Evolutionary conservation across 2,329 filamentous ascomycete genomes (phyloP), one percentile per base, ranked within the genome.

Genomic region (Colletotrichum acutatum): DNA sequence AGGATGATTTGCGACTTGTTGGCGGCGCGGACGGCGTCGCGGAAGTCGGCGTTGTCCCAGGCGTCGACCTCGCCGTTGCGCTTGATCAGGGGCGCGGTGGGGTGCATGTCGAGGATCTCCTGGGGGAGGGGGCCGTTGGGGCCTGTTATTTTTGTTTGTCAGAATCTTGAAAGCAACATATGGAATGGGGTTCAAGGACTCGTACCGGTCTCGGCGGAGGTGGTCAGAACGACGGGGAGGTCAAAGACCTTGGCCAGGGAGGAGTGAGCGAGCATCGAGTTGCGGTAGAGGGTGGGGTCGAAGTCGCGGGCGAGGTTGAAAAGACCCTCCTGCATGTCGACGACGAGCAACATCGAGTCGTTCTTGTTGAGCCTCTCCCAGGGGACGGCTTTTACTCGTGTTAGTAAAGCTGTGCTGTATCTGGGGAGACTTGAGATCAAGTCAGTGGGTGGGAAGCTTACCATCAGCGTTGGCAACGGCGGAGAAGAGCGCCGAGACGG

Each of bases 21-120:
- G 4, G 91, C 89, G 1, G 91, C 91, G 75, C 86, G 83, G 74
- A 95, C 86, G 2, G 93, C 92, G 1, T 84, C 85, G 46, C 88
- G 87, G 84, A 95, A 94, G 0, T 93, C 89, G 3, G 86, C 76
- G 76, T 94, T 94, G 79, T 95, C 93, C 93, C 92, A 94, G 3
- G 93, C 93, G 78, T 94, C 89, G 77, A 95, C 92, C 78, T 95
- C 91, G 52, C 93, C 93, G 74, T 92, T 87, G 46, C 93, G 90
- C 76, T 87, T 85, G 78, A 95, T 89, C 12, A 94, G 83, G 0
- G 93, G 89, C 0, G 91, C 89, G 58, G 89, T 82, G 30, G 93
- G 93, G 78, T 93, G 91, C 88, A 91, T 88, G 14, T 90, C 86
- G 5, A 89, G 79, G 74, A 95, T 92, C 77, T 94, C 93, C 77